Evolutionary conservation across 1,139 yeast species (phyloP), one percentile per base, ranked within the genome.

Genomic region (Candida tetrigidarum): DNA sequence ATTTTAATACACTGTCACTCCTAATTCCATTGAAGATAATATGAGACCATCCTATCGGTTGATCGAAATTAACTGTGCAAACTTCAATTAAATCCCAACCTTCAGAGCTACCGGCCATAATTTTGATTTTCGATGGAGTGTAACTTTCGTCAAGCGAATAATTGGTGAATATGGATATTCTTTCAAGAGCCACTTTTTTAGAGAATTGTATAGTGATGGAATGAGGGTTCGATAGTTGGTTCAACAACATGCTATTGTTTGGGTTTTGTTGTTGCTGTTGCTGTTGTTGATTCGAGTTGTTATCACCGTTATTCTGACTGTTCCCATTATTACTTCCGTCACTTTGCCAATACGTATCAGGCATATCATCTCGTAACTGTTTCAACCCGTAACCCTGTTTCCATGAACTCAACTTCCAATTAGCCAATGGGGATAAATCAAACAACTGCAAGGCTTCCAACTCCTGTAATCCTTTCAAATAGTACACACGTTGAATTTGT

Each of bases 1-100:
- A 84, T 55, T 87, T 85, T 45, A 92, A 66, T 0, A 84, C 79
- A 1, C 80, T 83, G 52, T 72, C 83, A 34, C 68, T 70, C 43
- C 91, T 66, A 3, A 80, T 75, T 5, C 84, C 83, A 44, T 80
- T 80, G 62, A 91, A 85, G 3, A 77, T 75, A 10, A 92, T 70
- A 55, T 85, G 86, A 10, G 82, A 79, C 99, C 99, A 95, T 0
- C 98, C 98, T 15, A 80, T 76, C 1, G 96, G 95, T 53, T 86
- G 84, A 42, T 74, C 71, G 45, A 92, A 76, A 42, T 79, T 83
- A 19, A 85, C 76, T 0, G 81, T 74, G 33, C 85, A 78, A 32
- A 92, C 96, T 53, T 86, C 89, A 37, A 82, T 77, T 46, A 91
- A 71, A 61, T 92, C 97, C 70, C 91, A 89, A 15, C 86, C 84